These are phyloP conservation scores for Zasmidium citrigriseum DNA, from an alignment of 2,329 filamentous ascomycete species.

Conservation along the genomic window DNA sequence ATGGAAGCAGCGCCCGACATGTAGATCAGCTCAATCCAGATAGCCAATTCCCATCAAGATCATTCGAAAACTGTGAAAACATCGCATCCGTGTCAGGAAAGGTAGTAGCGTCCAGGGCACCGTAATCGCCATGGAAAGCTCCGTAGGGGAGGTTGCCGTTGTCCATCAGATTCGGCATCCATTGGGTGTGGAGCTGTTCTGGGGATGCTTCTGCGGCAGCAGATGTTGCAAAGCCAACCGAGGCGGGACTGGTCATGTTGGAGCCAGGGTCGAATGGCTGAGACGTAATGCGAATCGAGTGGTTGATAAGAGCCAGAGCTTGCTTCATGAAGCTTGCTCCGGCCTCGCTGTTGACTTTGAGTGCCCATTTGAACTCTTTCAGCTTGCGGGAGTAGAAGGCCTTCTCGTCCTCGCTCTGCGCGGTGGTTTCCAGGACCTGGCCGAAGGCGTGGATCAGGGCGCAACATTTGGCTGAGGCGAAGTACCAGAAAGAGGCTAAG, in stretches of 20 bases:
- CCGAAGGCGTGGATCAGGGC: constrained; percentile 46
- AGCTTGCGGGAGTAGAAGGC: constrained; percentile 39
- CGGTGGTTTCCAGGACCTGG: constrained; percentile 41
- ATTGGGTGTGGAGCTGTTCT: constrained; percentile 14
- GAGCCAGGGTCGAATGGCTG: constrained; percentile 12
- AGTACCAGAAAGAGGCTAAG: constrained; percentile 51
- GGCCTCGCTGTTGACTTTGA: constrained; percentile 44
- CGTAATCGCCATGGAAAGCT: constrained; percentile 14
- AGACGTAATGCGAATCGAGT: constrained; percentile 15
- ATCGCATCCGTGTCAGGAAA: constrained; percentile 14
- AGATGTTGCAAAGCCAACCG: constrained; percentile 4
- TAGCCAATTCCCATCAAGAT: constrained; percentile 3
- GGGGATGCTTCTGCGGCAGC: constrained; percentile 11
- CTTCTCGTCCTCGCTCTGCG: constrained; percentile 36
- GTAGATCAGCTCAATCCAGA: constrained; percentile 5
- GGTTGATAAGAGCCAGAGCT: constrained; percentile 32
- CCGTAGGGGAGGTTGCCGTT: constrained; percentile 14
- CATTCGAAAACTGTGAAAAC: constrained; percentile 9
- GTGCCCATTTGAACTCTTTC: constrained; percentile 44
- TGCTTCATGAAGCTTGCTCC: constrained; percentile 46
- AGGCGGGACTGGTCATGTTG: constrained; percentile 19
- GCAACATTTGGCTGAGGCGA: constrained; percentile 45
- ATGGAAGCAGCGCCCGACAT: background rate
- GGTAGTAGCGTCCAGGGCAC: constrained; percentile 5
- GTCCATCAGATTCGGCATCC: constrained; percentile 13